Base-by-base conservation (phyloP, 768 basidiomycete genomes). In the Hygrophorus russula region DNA sequence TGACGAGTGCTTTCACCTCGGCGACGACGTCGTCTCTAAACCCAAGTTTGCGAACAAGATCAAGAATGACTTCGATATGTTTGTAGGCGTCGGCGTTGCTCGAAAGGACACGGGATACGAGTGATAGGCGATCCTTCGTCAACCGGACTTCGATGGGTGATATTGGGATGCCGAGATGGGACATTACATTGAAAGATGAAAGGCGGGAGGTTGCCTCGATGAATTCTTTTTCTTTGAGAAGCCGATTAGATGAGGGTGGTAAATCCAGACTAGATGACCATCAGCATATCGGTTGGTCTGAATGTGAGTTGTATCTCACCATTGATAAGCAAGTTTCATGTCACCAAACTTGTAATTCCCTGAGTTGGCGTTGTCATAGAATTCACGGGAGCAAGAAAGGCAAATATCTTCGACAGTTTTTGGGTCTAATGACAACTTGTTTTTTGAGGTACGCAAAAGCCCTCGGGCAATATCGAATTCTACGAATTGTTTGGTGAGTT, bases 151-250 rank as follows among this genome's bases (percentile, higher is more conserved):
- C 93, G 47, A 96, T 78, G 0, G 94, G 94, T 7, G 90, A 76
- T 41, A 98, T 80, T 5, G 80, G 73, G 34, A 82, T 74, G 36
- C 87, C 82, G 7, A 80, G 75, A 4, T 77, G 70, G 17, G 89
- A 80, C 57, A 70, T 69, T 47, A 94, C 71, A 46, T 88, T 86
- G 70, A 89, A 99, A 3, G 94, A 90, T n/a, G 82, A 78, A 9
- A 99, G 80, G 2, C 89, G 82, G 18, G 91, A 94, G 1, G 96
- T 99, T 1, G 96, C 96, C 65, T 98, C 93, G 49, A 99, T 96
- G 61, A 97, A 99, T 43, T 90, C 84, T 44, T 80, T 82, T 58
- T 97, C 90, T 46, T 65, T 68, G 11, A 60, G 51, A 43, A 93
- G 69, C 0, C 66, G 68, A 13, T 78, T 73, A 0, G 90, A 81